Conservation (phyloP, 148 eudicot genomes). For the Rheum nobile region DNA sequence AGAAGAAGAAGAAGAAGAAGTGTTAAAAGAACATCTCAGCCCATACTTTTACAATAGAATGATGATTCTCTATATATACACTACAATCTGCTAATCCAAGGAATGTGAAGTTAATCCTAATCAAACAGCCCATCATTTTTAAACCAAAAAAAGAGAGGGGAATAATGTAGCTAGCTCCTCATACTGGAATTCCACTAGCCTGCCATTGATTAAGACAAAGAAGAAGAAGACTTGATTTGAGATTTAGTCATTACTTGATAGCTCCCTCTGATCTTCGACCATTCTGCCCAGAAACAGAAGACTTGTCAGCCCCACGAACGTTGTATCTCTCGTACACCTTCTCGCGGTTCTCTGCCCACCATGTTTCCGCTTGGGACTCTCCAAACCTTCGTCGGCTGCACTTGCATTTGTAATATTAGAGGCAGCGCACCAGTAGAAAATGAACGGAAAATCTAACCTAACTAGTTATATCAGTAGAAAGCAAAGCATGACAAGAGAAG, state of each 20-base stretch:
- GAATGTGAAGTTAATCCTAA: conserved; percentile 6
- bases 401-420: background rate
- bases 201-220: background rate
- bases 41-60: conserved; percentile 2
- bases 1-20: background rate
- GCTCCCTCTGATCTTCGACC: conserved; percentile 62
- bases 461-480: too few species aligned
- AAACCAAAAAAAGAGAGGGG: background rate
- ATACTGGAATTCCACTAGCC: background rate
- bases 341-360: conserved; percentile 98
- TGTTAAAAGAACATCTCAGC: background rate
- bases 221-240: background rate
- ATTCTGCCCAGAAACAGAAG: conserved; percentile 58
- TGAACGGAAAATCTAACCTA: too few species aligned
- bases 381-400: conserved; percentile 89
- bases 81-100: background rate
- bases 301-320: conserved; percentile 68
- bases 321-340: conserved; percentile 80
- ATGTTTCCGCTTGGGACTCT: conserved; percentile 91
- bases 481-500: too few species aligned
- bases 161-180: background rate
- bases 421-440: background rate
- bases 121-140: background rate
- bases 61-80: background rate
- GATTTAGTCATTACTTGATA: background rate